phyloP scores from a whole-genome alignment of 345 rosid species.

The Excoecaria agallocha region DNA sequence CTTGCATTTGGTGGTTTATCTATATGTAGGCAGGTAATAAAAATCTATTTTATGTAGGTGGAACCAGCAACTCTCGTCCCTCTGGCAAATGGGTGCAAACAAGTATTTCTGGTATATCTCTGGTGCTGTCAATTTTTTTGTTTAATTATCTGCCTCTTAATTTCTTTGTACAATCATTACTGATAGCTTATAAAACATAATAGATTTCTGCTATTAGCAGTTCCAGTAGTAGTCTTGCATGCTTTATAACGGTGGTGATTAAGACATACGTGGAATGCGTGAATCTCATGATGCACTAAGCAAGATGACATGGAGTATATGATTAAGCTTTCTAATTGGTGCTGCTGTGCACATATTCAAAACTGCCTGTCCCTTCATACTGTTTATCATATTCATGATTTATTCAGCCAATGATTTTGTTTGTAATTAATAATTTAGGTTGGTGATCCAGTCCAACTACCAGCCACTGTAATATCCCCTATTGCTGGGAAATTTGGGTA shows the following conservation, averaged over 20 bases:
- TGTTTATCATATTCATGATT: slow-evolving; percentile 7
- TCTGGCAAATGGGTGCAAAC: slow-evolving; percentile 88
- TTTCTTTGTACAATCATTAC: background rate
- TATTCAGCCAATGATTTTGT: slow-evolving; percentile 1
- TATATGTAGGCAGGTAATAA: background rate
- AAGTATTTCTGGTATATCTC: slow-evolving; percentile 81
- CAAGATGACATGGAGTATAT: background rate
- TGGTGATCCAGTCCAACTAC: slow-evolving; percentile 94
- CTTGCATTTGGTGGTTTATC: background rate
- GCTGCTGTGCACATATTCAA: background rate
- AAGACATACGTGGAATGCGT: background rate
- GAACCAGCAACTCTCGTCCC: slow-evolving; percentile 99
- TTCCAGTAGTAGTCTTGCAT: background rate
- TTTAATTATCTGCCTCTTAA: background rate
- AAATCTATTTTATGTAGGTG: slow-evolving; percentile 44
- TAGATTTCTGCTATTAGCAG: slow-evolving; percentile 6
- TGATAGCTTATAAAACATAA: background rate
- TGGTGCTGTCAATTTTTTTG: background rate
- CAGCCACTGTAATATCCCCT: slow-evolving; percentile 94
- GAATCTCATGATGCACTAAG: background rate
- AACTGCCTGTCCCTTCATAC: slow-evolving; percentile 7
- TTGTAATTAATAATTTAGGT: slow-evolving; percentile 46
- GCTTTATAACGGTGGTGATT: background rate
- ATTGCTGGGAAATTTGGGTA: slow-evolving; percentile 77
- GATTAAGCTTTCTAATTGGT: background rate